A percentile compares a stretch with the other conserved stretches of the same genome.
These are phyloP conservation scores for Xanthoparmelia taractica DNA, from an alignment of 495 filamentous ascomycete genomes.

Conservation along the genomic window DNA sequence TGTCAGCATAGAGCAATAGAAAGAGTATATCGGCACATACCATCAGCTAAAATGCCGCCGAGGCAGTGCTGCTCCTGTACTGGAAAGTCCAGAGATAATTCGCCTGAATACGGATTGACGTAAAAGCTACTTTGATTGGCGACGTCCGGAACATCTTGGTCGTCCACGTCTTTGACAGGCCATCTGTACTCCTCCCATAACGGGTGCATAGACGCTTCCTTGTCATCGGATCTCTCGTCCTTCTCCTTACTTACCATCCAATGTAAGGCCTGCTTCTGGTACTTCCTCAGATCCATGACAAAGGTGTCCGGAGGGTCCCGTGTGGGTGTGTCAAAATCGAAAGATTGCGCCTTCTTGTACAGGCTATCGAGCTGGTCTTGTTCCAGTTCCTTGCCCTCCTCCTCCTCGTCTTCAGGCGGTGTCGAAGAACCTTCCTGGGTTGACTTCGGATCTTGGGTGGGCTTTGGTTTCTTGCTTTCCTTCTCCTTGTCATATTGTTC, in stretches of 20 bases:
- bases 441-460: conserved; percentile 35
- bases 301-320: conserved; percentile 77
- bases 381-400: conserved; percentile 83
- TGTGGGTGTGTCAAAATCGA: conserved; percentile 87
- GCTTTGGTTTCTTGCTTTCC: conserved; percentile 35
- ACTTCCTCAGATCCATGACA: conserved; percentile 74
- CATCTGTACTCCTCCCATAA: conserved; percentile 94
- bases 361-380: conserved; percentile 90
- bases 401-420: conserved; percentile 54
- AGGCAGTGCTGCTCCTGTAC: conserved; percentile 90
- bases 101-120: conserved; percentile 93
- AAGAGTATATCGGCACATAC: conserved; percentile 45
- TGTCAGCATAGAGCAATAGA: conserved; percentile 5
- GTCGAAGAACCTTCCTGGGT: conserved; percentile 43
- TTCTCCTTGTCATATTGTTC: conserved; percentile 66
- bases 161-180: conserved; percentile 83
- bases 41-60: conserved; percentile 88
- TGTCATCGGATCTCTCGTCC: conserved; percentile 55
- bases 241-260: conserved; percentile 96
- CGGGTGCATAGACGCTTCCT: conserved; percentile 80
- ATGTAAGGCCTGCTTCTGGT: conserved; percentile 88
- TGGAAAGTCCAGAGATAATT: conserved; percentile 87
- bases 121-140: conserved; percentile 68
- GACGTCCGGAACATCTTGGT: conserved; percentile 58
- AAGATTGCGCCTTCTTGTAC: conserved; percentile 93